Evolutionary conservation across 148 eudicot genomes (phyloP).

Genomic region (Arctostaphylos glauca): DNA sequence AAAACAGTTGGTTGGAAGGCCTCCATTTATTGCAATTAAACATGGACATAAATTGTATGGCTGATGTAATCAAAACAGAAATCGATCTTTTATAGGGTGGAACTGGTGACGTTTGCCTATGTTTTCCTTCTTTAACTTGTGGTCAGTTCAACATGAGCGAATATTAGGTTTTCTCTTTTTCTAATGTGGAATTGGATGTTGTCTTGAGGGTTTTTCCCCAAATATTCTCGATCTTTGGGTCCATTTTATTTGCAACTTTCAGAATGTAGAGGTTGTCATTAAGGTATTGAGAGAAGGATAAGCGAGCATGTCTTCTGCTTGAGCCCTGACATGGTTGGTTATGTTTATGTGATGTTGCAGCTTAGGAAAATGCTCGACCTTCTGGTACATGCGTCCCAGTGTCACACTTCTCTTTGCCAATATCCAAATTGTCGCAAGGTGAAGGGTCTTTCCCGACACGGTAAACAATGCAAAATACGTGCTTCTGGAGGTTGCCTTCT

Average conservation of each 20-base stretch:
- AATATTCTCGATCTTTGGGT: background rate
- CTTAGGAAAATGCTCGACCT: slow-evolving; percentile 95
- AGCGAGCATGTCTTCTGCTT: background rate
- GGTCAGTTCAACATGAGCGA: background rate
- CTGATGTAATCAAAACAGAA: background rate
- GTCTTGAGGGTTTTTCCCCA: background rate
- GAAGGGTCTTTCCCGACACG: slow-evolving; percentile 90
- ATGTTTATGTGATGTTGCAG: slow-evolving; percentile 39
- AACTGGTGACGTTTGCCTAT: background rate
- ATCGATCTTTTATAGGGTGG: background rate
- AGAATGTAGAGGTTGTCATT: background rate
- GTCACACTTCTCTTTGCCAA: slow-evolving; percentile 65
- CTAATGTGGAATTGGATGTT: background rate
- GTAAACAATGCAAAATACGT: slow-evolving; percentile 70
- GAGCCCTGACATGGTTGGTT: slow-evolving; percentile 5
- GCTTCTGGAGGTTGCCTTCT: slow-evolving; percentile 80
- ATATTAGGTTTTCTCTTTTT: background rate
- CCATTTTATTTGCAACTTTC: background rate
- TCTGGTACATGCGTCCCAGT: slow-evolving; percentile 87
- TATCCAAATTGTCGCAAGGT: slow-evolving; percentile 88
- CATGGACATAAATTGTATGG: background rate
- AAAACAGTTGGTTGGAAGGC: background rate
- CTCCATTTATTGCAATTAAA: background rate
- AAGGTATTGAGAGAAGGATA: background rate
- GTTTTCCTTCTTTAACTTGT: background rate